Evolutionary conservation across 768 basidiomycete species (phyloP).

Genomic region (Pulveroboletus sp.): DNA sequence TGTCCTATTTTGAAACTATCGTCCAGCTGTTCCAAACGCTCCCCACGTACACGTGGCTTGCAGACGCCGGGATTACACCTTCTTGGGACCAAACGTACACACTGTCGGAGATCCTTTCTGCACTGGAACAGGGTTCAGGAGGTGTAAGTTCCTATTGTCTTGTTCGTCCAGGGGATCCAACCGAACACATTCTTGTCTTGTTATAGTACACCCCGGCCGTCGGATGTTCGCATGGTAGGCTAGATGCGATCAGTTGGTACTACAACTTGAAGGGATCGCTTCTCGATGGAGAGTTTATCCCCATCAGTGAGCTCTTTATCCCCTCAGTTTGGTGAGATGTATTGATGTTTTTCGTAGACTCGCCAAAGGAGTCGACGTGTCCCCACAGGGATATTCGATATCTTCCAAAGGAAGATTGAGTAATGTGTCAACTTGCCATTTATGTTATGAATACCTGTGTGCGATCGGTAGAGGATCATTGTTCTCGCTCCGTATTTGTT

Average conservation of each 20-base stretch:
- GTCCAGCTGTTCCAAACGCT: conserved; percentile 63
- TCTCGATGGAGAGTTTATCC: conserved; percentile 46
- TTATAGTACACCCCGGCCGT: conserved; percentile 48
- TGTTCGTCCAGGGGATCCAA: background rate
- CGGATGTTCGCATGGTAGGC: conserved; percentile 37
- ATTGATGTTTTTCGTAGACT: conserved; percentile 38
- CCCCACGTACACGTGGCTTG: conserved; percentile 74
- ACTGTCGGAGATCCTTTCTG: conserved; percentile 50
- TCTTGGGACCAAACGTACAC: conserved; percentile 51
- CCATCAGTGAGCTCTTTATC: conserved; percentile 45
- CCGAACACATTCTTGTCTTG: background rate
- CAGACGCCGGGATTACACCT: conserved; percentile 73
- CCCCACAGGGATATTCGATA: conserved; percentile 58
- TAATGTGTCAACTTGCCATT: background rate
- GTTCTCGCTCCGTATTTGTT: too few species aligned
- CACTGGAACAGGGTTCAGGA: conserved; percentile 54
- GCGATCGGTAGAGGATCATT: too few species aligned
- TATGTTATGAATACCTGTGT: background rate
- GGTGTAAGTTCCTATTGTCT: conserved; percentile 27
- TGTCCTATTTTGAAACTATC: conserved; percentile 57
- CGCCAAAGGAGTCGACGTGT: conserved; percentile 53
- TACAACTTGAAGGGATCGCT: conserved; percentile 60
- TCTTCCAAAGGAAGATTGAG: conserved; percentile 42
- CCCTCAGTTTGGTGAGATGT: background rate
- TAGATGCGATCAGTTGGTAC: conserved; percentile 56